These are phyloP conservation scores for Salvia sclarea DNA, from an alignment of 305 asterid genomes.

Conservation along the genomic window DNA sequence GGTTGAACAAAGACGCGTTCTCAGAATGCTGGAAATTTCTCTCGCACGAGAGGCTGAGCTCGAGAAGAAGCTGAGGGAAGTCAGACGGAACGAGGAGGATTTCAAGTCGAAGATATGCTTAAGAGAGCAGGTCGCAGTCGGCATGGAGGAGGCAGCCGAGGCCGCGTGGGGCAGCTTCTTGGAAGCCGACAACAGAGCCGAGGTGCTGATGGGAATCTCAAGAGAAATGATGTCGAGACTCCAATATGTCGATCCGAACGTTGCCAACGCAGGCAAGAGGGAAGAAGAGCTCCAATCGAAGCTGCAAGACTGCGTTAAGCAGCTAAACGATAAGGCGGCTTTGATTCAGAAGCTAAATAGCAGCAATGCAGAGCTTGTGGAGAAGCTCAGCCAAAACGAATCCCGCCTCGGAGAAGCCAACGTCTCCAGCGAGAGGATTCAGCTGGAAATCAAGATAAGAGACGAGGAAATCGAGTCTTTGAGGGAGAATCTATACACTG, in stretches of 20 bases:
- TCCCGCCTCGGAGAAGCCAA: slow-evolving; percentile 50
- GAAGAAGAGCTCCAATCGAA: slow-evolving; percentile 46
- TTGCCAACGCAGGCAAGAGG: slow-evolving; percentile 37
- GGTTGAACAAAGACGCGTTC: slow-evolving; percentile 53
- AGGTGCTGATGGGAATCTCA: slow-evolving; percentile 74
- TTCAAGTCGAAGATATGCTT: slow-evolving; percentile 56
- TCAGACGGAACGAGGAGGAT: slow-evolving; percentile 77
- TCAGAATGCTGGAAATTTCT: slow-evolving; percentile 79
- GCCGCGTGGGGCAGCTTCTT: slow-evolving; percentile 81
- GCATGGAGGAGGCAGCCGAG: slow-evolving; percentile 95
- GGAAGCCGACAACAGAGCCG: slow-evolving; percentile 77
- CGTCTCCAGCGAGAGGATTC: slow-evolving; percentile 41
- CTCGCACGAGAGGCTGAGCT: slow-evolving; percentile 74
- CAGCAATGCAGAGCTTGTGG: slow-evolving; percentile 42
- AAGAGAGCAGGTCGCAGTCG: slow-evolving; percentile 67
- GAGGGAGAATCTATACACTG: slow-evolving; percentile 51
- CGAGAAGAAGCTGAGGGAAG: slow-evolving; percentile 62
- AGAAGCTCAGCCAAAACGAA: slow-evolving; percentile 45
- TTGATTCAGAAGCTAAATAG: slow-evolving; percentile 45
- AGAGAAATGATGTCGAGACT: slow-evolving; percentile 62
- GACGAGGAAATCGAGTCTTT: slow-evolving; percentile 61
- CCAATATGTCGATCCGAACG: slow-evolving; percentile 40
- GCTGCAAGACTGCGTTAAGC: slow-evolving; percentile 46
- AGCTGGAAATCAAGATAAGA: slow-evolving; percentile 51
- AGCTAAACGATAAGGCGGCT: slow-evolving; percentile 49